Base-by-base conservation (phyloP, 257 asterid species). In the Ophiorrhiza pumila region DNA sequence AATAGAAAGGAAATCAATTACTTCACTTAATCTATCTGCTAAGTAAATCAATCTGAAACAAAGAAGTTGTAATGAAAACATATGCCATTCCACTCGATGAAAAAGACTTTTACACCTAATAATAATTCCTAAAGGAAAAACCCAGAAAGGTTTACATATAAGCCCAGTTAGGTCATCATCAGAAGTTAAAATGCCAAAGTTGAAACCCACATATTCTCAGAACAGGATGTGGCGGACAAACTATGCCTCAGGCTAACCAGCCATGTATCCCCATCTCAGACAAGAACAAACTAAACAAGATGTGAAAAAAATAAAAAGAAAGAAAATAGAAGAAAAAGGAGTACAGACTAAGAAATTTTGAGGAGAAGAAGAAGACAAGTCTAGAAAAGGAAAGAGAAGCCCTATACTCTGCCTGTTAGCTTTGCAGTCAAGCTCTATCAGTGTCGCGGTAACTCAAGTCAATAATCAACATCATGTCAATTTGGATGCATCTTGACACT, bases 401-500 rank as follows among this genome's bases (percentile, higher is more conserved):
- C 73, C 83, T 75, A 65, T 71, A 68, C 23, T 62, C 80, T 75
- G 69, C 74, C 68, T 20, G 74, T 76, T 79, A 74, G 79, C 78
- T 55, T 69, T 55, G 68, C 53, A 39, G 65, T 70, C 74, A 55
- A 37, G 39, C 39, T 55, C 74, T 71, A 71, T 7, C 66, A 39
- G 39, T 5, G 70, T 7, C 39, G 50, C 68, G 39, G 46, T 66
- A 71, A 42, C 49, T 34, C 56, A 71, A 65, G 63, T 46, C 49
- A 68, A 67, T 42, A 41, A 52, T 53, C 52, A 39, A 49, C 27
- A 39, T 69, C 4, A 53, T 42, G 72, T 82, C 75, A 81, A 74
- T 82, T 76, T 29, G 86, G 85, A 65, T 68, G 84, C 87, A 87
- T 88, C 78, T 87, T 88, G 69, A 83, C 59, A 2, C 78, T 56